These are phyloP conservation scores for Aspergillus awamori DNA, from an alignment of 2,329 filamentous ascomycete genomes.

Conservation along the genomic window DNA sequence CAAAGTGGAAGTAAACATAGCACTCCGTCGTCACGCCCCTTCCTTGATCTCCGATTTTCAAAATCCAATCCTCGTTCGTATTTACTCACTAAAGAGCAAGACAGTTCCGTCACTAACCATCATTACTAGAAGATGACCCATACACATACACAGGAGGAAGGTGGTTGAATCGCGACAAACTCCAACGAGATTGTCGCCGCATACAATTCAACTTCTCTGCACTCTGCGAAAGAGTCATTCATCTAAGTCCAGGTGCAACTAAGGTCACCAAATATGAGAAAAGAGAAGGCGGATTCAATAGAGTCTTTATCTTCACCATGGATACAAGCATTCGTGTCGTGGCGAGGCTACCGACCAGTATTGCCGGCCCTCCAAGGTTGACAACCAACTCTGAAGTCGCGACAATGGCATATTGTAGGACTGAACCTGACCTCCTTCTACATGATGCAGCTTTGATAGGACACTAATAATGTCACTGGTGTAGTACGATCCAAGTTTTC, in stretches of 20 bases:
- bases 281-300: slow-evolving; percentile 51
- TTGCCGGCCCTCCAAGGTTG: slow-evolving; percentile 43
- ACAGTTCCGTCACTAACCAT: not conserved
- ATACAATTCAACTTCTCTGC: slow-evolving; percentile 47
- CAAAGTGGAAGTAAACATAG: not conserved
- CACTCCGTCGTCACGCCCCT: not conserved
- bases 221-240: slow-evolving; percentile 41
- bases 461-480: not conserved
- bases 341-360: slow-evolving; percentile 45
- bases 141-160: slow-evolving; percentile 39
- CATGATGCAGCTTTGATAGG: slow-evolving; percentile 1
- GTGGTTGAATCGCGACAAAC: slow-evolving; percentile 45
- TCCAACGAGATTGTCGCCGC: slow-evolving; percentile 42
- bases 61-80: not conserved
- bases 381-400: slow-evolving; percentile 52
- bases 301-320: slow-evolving; percentile 48
- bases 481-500: slow-evolving; percentile 28
- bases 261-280: slow-evolving; percentile 44
- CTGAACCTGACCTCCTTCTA: not conserved
- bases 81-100: not conserved
- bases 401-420: slow-evolving; percentile 48
- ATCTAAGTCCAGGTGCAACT: slow-evolving; percentile 39
- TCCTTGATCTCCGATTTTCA: not conserved
- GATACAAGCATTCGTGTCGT: slow-evolving; percentile 44
- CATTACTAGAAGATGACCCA: slow-evolving; percentile 25